Percentiles rank a stretch among this genome's conserved stretches.
These are phyloP conservation scores for Delitschia confertaspora DNA, from an alignment of 495 filamentous ascomycete species.

Conservation along the genomic window DNA sequence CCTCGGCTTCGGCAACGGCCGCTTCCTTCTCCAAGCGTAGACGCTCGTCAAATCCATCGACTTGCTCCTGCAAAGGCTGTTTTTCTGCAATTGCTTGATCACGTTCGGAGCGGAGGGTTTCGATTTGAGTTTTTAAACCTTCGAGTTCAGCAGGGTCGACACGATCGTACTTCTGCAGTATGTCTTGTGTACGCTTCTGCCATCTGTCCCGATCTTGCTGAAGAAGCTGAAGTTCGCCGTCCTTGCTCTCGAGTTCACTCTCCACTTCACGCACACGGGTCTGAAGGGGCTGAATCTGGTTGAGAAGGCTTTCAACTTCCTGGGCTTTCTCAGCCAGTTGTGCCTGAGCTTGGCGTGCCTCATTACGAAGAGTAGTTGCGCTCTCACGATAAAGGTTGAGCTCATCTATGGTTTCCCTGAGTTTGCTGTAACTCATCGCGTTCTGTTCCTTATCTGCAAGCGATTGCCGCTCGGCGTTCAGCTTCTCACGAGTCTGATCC, in stretches of 20 bases:
- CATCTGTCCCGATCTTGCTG: constrained; percentile 83
- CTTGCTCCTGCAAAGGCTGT: constrained; percentile 48
- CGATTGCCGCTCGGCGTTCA: constrained; percentile 77
- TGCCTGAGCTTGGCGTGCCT: constrained; percentile 66
- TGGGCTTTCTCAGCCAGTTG: constrained; percentile 63
- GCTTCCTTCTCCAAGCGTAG: constrained; percentile 44
- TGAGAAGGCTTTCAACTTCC: constrained; percentile 63
- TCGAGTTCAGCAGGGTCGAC: constrained; percentile 89
- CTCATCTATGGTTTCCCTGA: constrained; percentile 89
- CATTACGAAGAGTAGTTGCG: constrained; percentile 75
- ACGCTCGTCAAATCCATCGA: constrained; percentile 44
- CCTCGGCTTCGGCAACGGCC: constrained; percentile 14
- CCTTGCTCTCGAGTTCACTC: constrained; percentile 64
- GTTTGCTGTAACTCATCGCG: constrained; percentile 68
- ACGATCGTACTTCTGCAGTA: constrained; percentile 90
- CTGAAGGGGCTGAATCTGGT: constrained; percentile 74
- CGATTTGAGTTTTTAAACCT: constrained; percentile 62
- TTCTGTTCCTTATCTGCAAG: constrained; percentile 62
- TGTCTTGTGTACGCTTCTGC: constrained; percentile 87
- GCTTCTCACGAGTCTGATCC: constrained; percentile 74
- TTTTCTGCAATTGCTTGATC: constrained; percentile 55
- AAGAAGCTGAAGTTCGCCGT: constrained; percentile 76
- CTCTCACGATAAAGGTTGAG: constrained; percentile 92
- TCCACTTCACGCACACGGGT: constrained; percentile 69
- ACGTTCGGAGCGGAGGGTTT: constrained; percentile 59